Conservation (phyloP, 2,329 filamentous ascomycete species). For the Trichophyton rubrum region DNA sequence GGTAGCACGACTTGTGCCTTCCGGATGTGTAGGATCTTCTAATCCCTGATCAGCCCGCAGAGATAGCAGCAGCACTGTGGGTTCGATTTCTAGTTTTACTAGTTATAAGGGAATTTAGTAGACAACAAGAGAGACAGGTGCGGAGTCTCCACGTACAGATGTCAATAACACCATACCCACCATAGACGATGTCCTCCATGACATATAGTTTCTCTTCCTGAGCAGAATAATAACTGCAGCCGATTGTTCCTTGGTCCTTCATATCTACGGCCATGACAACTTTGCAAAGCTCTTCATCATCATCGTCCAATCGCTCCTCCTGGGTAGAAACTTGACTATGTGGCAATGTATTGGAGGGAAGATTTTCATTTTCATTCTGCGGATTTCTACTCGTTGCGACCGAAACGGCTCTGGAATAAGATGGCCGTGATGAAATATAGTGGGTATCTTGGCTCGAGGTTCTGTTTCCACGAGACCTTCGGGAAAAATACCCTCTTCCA, state of each 20-base stretch:
- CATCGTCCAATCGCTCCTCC: constrained; percentile 10
- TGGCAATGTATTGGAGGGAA: not conserved
- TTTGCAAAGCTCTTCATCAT: constrained; percentile 48
- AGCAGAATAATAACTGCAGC: constrained; percentile 72
- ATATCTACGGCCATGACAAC: constrained; percentile 71
- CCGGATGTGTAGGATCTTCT: constrained; percentile 16
- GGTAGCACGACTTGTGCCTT: not conserved
- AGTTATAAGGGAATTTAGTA: not conserved
- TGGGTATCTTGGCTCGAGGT: not conserved
- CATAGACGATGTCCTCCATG: constrained; percentile 61
- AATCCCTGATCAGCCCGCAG: constrained; percentile 40
- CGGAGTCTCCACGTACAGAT: constrained; percentile 29
- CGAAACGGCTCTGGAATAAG: not conserved
- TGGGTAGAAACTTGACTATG: not conserved
- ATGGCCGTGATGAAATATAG: not conserved
- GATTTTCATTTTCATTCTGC: not conserved
- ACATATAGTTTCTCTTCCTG: constrained; percentile 58
- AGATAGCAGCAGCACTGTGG: constrained; percentile 48
- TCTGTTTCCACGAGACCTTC: not conserved
- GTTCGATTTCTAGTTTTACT: constrained; percentile 52
- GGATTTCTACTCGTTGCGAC: not conserved
- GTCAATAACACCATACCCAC: constrained; percentile 56
- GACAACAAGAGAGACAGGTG: constrained; percentile 16
- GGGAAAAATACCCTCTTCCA: not conserved
- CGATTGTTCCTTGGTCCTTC: constrained; percentile 56